Conservation (phyloP, 257 asterid species). For the Cordia subcordata region DNA sequence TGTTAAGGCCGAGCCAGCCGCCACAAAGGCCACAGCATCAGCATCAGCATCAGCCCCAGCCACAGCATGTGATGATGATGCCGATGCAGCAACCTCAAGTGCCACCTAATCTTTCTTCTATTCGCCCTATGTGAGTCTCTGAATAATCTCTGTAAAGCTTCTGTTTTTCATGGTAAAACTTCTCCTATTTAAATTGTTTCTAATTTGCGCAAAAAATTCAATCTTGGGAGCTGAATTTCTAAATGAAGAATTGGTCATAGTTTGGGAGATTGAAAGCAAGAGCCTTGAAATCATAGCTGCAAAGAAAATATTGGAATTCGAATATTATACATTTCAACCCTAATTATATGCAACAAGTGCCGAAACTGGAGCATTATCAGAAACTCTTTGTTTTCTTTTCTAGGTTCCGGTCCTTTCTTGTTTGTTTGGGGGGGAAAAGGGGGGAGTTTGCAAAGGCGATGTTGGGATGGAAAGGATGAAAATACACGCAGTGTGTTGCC, state of each 20-base stretch:
- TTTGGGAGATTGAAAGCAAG: neutral
- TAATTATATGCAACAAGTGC: neutral
- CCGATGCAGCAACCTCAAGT: conserved; percentile 43
- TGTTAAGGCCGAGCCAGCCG: conserved; percentile 26
- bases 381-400: no score
- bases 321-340: neutral
- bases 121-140: conserved; percentile 58
- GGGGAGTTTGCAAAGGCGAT: no score
- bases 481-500: no score
- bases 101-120: conserved; percentile 48
- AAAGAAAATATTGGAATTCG: no score
- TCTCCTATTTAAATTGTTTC: neutral
- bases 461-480: no score
- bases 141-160: conserved; percentile 3
- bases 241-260: neutral
- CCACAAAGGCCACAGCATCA: conserved; percentile 22
- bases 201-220: conserved; percentile 1
- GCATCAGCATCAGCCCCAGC: conserved; percentile 38
- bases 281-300: neutral
- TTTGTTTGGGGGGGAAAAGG: no score
- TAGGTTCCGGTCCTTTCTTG: no score
- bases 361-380: neutral
- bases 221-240: neutral
- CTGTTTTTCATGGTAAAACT: no score
- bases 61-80: conserved; percentile 30